Evolutionary conservation across 495 filamentous ascomycete genomes (phyloP), one percentile per base, ranked within the genome.

Genomic region (Xylaria longipes): DNA sequence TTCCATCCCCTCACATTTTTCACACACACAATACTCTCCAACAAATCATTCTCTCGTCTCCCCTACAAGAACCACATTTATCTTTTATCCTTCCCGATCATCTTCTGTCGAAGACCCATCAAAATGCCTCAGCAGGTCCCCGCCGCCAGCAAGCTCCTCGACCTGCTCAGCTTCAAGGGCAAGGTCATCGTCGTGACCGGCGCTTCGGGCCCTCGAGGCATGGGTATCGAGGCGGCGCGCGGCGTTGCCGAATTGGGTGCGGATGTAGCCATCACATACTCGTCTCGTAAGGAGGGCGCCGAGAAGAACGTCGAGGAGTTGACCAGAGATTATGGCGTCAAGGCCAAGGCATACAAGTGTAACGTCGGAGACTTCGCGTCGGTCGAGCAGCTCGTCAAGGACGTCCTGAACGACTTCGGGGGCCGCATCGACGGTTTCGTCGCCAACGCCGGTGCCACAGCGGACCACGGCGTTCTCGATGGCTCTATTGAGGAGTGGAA

Each of bases 301-400:
- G 82, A 84, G 22, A 87, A 90, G 76, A 86, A 93, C 56, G 83
- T 86, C 67, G 83, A 81, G 65, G 84, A 87, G 71, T 84, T 91
- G 15, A 65, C 22, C 4, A 76, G 75, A 58, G 76, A 79, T 0
- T 80, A 82, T 71, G 87, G 89, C 62, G 84, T 93, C 71, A 90
- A 89, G 56, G 87, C 86, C 68, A 87, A 87, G 68, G 91, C 88
- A 75, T 91, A 92, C 84, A 86, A 87, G 74, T 86, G 87, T 52
- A 86, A 93, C 78, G 85, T 92, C n/a, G 84, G 86, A 64, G 86
- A 92, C 66, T 87, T 79, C n/a, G 74, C 77, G 31, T 82, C 86
- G 12, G 85, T 89, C 22, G 81, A 87, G 61, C 82, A 85, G 64
- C 79, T 91, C 46, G 87, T 91, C 63, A 73, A 78, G 7, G 80